phyloP scores from a whole-genome alignment of 2,329 filamentous ascomycete genomes.

The Colletotrichum cuscutae region DNA sequence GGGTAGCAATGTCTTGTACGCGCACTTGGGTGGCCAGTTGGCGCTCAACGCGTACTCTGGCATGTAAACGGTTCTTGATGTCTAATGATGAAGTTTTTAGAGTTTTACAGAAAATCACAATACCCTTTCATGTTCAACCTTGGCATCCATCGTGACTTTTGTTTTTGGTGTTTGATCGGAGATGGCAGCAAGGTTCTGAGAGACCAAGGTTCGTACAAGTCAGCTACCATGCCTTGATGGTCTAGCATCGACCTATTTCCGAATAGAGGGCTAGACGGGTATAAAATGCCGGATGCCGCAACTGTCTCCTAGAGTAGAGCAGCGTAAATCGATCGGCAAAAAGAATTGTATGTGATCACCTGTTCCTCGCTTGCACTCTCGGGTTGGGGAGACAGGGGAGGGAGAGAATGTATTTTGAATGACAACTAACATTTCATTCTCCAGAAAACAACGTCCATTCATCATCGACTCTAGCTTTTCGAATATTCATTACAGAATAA shows the following conservation, averaged over 20 bases:
- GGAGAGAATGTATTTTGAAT: too few species aligned
- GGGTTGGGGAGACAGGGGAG: too few species aligned
- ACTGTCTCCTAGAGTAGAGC: too few species aligned
- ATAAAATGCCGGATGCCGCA: not conserved
- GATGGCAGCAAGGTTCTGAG: not conserved
- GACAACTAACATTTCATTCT: too few species aligned
- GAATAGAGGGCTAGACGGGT: not conserved
- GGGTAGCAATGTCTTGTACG: conserved; percentile 75
- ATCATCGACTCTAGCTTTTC: too few species aligned
- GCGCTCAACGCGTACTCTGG: conserved; percentile 74
- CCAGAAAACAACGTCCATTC: too few species aligned
- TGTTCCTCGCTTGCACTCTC: too few species aligned
- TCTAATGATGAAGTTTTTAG: not conserved
- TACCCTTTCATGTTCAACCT: conserved; percentile 3
- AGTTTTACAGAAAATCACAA: conserved; percentile 4
- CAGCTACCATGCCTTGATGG: not conserved
- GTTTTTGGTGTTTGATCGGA: not conserved
- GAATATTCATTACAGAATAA: too few species aligned
- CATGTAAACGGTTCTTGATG: conserved; percentile 12
- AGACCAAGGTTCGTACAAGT: not conserved
- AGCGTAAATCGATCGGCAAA: too few species aligned
- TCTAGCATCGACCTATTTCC: not conserved
- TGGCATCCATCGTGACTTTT: not conserved
- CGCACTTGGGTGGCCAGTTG: conserved; percentile 76
- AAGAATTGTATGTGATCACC: too few species aligned